Evolutionary conservation across 140 eudicot genomes (phyloP), one percentile per base, ranked within the genome.

Genomic region (Flaveria floridana): DNA sequence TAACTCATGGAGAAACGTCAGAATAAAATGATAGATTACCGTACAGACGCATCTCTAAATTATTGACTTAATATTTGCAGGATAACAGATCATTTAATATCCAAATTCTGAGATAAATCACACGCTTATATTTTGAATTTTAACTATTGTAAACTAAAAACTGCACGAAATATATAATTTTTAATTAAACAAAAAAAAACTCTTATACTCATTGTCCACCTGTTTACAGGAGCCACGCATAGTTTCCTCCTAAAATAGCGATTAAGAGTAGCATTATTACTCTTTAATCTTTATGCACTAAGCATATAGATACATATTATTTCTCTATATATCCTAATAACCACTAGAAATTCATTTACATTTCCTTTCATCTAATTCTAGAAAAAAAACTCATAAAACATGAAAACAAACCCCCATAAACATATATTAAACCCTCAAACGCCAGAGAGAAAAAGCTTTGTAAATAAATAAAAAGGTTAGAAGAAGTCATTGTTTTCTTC

Each of bases 401-500:
- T 10, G 61, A 61, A 42, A 46, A 69, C 7, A 13, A 26, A 26
- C 50, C 70, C 47, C 71, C 64, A 59, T 70, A 78, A 79, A 73
- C 83, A 65, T 64, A 44, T 1, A 44, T 37, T 63, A 72, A 72
- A 18, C 59, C 70, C 62, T 19, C 28, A 57, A 28, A 64, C 7
- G 42, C 48, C 8, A 23, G 20, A 4, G 11, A 28, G 5, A 26
- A 14, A 26, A 6, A 64, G 9, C 47, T 34, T 34, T 0, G 41
- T 0, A 34, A 34, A 34, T 34, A 34, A 47, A 65, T 0, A 6
- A 77, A 58, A 16, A 62, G n/a, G 56, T 83, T 82, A 88, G 73
- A 86, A 88, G 87, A 88, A 86, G 80, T 72, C 86, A 71, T 80
- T 81, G 78, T 83, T 78, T 76, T 78, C 91, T 44, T 81, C 87